phyloP scores from a whole-genome alignment of 495 filamentous ascomycete genomes.

The Ramalina peruviana region DNA sequence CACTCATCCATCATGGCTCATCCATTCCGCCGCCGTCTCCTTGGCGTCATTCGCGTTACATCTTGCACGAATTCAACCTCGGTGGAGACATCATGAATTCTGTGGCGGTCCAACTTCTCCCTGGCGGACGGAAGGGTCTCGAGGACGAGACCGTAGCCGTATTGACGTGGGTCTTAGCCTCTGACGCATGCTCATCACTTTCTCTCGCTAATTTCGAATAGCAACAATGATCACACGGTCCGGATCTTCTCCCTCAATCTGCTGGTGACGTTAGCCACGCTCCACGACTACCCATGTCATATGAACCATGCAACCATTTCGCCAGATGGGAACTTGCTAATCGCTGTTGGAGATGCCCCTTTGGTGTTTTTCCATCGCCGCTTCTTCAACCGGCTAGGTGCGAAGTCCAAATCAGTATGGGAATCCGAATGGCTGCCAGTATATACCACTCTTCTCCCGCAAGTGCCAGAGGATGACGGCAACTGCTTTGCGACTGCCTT shows the following conservation, averaged over 20 bases:
- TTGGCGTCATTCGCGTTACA: conserved; percentile 22
- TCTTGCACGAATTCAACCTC: conserved; percentile 37
- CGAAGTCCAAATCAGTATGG: not conserved
- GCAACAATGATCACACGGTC: conserved; percentile 84
- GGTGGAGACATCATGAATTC: conserved; percentile 55
- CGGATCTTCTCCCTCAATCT: conserved; percentile 60
- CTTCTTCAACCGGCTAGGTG: not conserved
- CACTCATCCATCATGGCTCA: not conserved
- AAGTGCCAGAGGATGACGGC: conserved; percentile 28
- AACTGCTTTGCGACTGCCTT: conserved; percentile 60
- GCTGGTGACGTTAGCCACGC: conserved; percentile 44
- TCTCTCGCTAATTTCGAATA: conserved; percentile 18
- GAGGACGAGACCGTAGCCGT: conserved; percentile 49
- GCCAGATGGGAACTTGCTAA: conserved; percentile 66
- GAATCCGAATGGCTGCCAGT: conserved; percentile 14
- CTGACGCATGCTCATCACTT: conserved; percentile 4
- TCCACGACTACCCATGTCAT: conserved; percentile 52
- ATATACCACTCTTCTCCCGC: conserved; percentile 20
- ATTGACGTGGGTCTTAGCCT: conserved; percentile 34
- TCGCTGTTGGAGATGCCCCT: conserved; percentile 75
- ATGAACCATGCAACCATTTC: conserved; percentile 92
- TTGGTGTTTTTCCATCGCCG: conserved; percentile 64
- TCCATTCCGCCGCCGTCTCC: conserved; percentile 3
- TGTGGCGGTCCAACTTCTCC: conserved; percentile 50
- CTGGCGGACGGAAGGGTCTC: conserved; percentile 29